Evolutionary conservation across 768 basidiomycete genomes (phyloP).

Genomic region (Botryobasidium botryosum): DNA sequence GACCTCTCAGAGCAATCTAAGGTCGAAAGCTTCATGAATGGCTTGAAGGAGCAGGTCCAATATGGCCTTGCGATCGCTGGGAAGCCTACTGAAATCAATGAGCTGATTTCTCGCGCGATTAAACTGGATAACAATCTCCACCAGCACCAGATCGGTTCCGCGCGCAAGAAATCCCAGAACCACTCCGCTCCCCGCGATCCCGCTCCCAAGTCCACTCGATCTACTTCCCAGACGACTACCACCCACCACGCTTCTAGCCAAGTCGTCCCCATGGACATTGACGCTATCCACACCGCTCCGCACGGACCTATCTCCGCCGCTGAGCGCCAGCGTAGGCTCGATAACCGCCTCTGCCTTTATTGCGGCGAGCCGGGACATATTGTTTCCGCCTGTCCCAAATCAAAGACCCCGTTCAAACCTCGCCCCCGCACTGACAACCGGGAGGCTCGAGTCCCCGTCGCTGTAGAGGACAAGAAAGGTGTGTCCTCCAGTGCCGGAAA

Average conservation of each 20-base stretch:
- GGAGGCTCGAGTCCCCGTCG: no score
- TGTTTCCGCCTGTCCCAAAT: neutral
- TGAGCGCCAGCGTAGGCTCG: neutral
- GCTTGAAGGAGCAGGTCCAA: no score
- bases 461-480: neutral
- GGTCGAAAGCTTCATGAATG: neutral
- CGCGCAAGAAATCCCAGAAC: neutral
- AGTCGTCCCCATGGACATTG: no score
- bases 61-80: neutral
- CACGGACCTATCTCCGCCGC: neutral
- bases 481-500: neutral
- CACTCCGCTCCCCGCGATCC: neutral
- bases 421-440: neutral
- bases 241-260: no score
- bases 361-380: neutral
- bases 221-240: no score
- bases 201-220: neutral
- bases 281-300: neutral
- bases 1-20: no score
- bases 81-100: neutral
- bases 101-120: neutral
- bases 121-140: neutral
- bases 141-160: neutral
- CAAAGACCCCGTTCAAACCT: neutral
- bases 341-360: neutral